Percentiles rank a stretch among this genome's conserved stretches.
Conservation (phyloP, 2,329 filamentous ascomycete species). For the Aureobasidium sp. region DNA sequence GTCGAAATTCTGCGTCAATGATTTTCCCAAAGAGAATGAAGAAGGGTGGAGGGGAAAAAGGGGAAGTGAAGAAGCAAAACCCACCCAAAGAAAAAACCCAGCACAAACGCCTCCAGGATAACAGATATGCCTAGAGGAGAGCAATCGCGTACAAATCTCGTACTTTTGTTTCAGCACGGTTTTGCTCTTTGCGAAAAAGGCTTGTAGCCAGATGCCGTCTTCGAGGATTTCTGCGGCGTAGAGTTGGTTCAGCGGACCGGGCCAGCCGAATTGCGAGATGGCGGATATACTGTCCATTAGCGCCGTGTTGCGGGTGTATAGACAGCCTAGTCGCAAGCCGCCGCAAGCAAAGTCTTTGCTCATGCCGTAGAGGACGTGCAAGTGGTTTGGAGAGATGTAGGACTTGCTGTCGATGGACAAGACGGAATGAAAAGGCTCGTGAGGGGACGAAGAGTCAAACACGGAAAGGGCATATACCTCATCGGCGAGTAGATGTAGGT, state of each 20-base stretch:
- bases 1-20: not conserved
- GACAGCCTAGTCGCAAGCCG: constrained; percentile 26
- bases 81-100: constrained; percentile 35
- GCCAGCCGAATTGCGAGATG: constrained; percentile 23
- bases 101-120: too few relatives aligned
- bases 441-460: constrained; percentile 19
- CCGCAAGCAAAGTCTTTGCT: constrained; percentile 29
- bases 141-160: constrained; percentile 13
- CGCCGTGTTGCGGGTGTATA: constrained; percentile 22
- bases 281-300: constrained; percentile 21
- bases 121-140: too few relatives aligned
- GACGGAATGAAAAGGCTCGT: constrained; percentile 21
- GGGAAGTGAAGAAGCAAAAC: too few relatives aligned
- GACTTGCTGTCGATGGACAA: constrained; percentile 20
- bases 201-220: constrained; percentile 20
- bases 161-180: constrained; percentile 20
- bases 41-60: too few relatives aligned
- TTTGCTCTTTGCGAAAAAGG: constrained; percentile 19
- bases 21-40: too few relatives aligned
- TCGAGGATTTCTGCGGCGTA: constrained; percentile 29
- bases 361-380: constrained; percentile 29
- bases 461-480: constrained; percentile 30
- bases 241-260: constrained; percentile 24
- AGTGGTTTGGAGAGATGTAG: constrained; percentile 17
- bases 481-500: constrained; percentile 29